phyloP scores from a whole-genome alignment of 257 asterid genomes.

The Paraleonurus japonicus region DNA sequence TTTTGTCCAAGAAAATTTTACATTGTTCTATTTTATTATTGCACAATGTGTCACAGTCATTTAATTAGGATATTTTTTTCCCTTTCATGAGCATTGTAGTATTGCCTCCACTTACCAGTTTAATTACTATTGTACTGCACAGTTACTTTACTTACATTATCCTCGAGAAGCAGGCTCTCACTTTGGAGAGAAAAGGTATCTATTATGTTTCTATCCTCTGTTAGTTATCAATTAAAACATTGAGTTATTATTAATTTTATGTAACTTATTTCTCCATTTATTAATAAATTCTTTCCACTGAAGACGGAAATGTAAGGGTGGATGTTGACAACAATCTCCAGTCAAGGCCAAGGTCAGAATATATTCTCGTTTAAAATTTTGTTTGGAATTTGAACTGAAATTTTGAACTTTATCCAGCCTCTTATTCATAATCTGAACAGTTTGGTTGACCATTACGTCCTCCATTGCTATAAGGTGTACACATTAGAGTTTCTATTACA shows the following conservation, averaged over 20 bases:
- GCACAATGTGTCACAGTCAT: background rate
- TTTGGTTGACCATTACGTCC: background rate
- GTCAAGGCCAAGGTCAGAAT: constrained; percentile 52
- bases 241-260: background rate
- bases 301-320: constrained; percentile 28
- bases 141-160: constrained; percentile 79
- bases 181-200: constrained; percentile 50
- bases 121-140: constrained; percentile 23
- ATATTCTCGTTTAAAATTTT: background rate
- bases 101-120: constrained; percentile 1
- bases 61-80: background rate
- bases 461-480: background rate
- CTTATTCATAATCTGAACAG: background rate
- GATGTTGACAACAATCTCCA: constrained; percentile 31
- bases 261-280: constrained; percentile 17
- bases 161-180: constrained; percentile 66
- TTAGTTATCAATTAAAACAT: constrained; percentile 3
- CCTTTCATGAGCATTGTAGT: background rate
- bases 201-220: constrained; percentile 20
- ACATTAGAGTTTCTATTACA: background rate
- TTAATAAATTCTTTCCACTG: constrained; percentile 31
- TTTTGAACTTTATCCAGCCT: background rate
- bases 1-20: background rate
- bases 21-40: background rate
- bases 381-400: constrained; percentile 18